Evolutionary conservation across 768 basidiomycete genomes (phyloP).

Genomic region (Kwoniella botswanensis): DNA sequence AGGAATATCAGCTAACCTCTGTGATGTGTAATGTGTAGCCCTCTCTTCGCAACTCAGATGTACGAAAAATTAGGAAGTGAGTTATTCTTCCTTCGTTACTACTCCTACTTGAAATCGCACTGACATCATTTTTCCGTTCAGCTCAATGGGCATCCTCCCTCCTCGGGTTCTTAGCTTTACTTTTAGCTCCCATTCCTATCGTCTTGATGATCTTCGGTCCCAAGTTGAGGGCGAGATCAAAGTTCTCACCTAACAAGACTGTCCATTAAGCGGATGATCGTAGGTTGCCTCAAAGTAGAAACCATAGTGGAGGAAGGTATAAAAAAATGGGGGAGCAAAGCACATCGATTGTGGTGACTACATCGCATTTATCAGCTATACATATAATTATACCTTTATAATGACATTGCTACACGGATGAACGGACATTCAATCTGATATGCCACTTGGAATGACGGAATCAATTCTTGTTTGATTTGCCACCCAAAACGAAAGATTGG

Average conservation of each 20-base stretch:
- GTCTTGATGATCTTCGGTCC: constrained; percentile 52
- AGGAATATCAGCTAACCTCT: neutral
- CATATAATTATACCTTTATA: too few relatives aligned
- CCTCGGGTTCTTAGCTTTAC: constrained; percentile 55
- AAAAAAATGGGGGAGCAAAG: too few relatives aligned
- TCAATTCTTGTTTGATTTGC: neutral
- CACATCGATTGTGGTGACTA: too few relatives aligned
- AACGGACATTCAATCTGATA: neutral
- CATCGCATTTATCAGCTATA: too few relatives aligned
- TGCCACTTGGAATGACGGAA: neutral
- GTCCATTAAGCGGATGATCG: constrained; percentile 1
- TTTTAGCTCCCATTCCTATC: constrained; percentile 56
- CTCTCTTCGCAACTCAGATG: constrained; percentile 59
- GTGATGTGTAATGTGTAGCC: constrained; percentile 16
- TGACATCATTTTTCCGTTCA: too few relatives aligned
- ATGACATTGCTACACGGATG: neutral
- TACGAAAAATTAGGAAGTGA: constrained; percentile 56
- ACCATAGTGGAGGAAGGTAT: too few relatives aligned
- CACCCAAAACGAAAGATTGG: neutral
- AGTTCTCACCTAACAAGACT: constrained; percentile 45
- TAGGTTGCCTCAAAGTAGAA: too few relatives aligned
- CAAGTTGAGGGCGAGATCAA: constrained; percentile 44
- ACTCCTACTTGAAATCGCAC: neutral
- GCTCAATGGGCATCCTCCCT: constrained; percentile 59
- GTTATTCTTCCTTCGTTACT: constrained; percentile 1